Percentiles rank a stretch among this genome's conserved stretches.
Conservation (phyloP, 2,329 filamentous ascomycete genomes). For the Talaromyces sp. region DNA sequence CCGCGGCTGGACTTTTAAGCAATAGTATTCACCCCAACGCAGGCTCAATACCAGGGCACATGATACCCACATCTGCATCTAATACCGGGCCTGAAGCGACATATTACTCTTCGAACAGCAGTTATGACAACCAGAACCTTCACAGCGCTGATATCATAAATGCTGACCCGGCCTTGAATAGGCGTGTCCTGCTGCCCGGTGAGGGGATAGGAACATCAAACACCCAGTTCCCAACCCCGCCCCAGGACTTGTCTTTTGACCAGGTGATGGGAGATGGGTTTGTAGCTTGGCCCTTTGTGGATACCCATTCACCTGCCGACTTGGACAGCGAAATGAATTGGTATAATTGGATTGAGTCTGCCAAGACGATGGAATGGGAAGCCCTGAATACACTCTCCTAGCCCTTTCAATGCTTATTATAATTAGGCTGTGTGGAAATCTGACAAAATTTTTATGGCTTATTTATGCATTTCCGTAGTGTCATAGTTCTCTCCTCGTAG, state of each 20-base stretch:
- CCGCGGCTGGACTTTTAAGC: neutral
- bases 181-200: neutral
- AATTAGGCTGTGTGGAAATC: too few relatives aligned
- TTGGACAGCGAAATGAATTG: conserved; percentile 31
- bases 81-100: neutral
- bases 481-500: neutral
- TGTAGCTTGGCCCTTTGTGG: conserved; percentile 19
- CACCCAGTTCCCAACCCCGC: neutral
- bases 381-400: neutral
- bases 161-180: neutral
- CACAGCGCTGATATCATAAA: neutral
- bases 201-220: neutral
- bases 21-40: neutral
- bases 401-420: neutral
- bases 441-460: neutral
- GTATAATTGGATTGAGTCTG: conserved; percentile 35
- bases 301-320: conserved; percentile 18
- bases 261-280: conserved; percentile 11
- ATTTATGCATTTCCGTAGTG: neutral
- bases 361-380: conserved; percentile 20
- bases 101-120: neutral
- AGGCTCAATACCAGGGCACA: neutral
- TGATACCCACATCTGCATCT: neutral
- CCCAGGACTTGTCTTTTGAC: neutral
- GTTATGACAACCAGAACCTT: neutral